Evolutionary conservation across 192 early-diverging fungal genomes (phyloP), one percentile per base, ranked within the genome.

Genomic region (Coemansia sp.): DNA sequence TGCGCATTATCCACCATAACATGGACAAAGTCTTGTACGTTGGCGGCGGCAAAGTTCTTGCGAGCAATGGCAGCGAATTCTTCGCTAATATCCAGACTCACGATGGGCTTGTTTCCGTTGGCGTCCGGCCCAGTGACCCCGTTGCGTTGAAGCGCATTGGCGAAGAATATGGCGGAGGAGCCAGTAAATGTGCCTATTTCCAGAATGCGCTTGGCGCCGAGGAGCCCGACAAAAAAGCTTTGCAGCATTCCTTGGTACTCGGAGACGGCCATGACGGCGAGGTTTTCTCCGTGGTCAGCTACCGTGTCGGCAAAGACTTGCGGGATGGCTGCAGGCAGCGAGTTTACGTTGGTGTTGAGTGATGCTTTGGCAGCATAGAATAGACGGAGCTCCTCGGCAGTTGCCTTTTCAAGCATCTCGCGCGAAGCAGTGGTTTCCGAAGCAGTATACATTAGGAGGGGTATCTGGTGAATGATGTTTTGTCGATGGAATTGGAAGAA

Each of bases 141-240:
- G 43, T 76, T 71, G 49, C 63, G 62, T 58, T 72, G 65, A 56
- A 88, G 69, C 4, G 79, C 87, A 37, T 83, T 81, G n/a, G 88
- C 87, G 64, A 91, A 84, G 47, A 79, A 84, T 16, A 87, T 73
- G 3, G 85, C 71, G 4, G 82, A 82, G 23, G 68, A 79, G 4
- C 89, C 89, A 20, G 83, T 85, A 47, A 87, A 88, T 8, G 77
- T 78, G 0, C 88, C 89, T 38, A 91, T 74, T 34, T 91, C 88
- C 0, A 91, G 70, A 9, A 88, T 64, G 3, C 55, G 46, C 18
- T 64, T 56, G 16, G 87, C 84, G 6, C 66, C 66, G 11, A 78
- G 63, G 11, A 87, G 46, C 0, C 66, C 58, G 18, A 83, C 76
- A 6, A 87, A 51, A 41, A 81, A 69, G 18, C 57, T 59, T 10